Conservation (phyloP, 495 filamentous ascomycete genomes). For the Podospora fimiseda region DNA sequence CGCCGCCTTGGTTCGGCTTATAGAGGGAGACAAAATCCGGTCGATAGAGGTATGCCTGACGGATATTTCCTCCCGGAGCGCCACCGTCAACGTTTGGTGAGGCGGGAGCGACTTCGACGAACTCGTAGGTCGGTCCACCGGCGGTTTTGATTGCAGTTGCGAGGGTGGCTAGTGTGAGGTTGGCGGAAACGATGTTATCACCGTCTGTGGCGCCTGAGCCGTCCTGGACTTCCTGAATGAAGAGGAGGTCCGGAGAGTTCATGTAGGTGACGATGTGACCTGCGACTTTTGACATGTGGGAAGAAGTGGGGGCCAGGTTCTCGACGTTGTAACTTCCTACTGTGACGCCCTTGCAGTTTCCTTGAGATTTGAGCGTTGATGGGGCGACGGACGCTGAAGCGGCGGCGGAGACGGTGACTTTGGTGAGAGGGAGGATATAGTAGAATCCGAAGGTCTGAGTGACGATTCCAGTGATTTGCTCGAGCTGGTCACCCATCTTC, state of each 20-base stretch:
- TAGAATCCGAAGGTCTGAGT: conserved; percentile 55
- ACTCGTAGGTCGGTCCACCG: conserved; percentile 39
- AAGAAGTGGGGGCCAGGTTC: conserved; percentile 45
- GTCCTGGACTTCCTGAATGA: conserved; percentile 59
- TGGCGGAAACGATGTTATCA: conserved; percentile 42
- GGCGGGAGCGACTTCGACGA: conserved; percentile 42
- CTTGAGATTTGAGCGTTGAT: conserved; percentile 37
- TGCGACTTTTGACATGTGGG: conserved; percentile 44
- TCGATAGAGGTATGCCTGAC: conserved; percentile 55
- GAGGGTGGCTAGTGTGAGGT: conserved; percentile 42
- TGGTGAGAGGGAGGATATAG: conserved; percentile 50
- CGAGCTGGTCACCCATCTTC: conserved; percentile 50
- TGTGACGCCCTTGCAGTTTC: conserved; percentile 46
- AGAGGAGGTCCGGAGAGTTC: conserved; percentile 47
- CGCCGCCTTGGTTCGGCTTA: conserved; percentile 40
- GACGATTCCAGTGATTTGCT: conserved; percentile 53
- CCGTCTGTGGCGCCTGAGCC: conserved; percentile 44
- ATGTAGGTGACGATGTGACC: conserved; percentile 50
- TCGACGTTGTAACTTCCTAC: conserved; percentile 57
- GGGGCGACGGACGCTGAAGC: conserved; percentile 31
- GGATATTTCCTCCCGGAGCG: conserved; percentile 58
- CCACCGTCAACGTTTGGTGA: conserved; percentile 47
- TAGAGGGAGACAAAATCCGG: conserved; percentile 42
- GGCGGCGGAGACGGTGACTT: conserved; percentile 32
- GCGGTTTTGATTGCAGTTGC: conserved; percentile 32